Percentiles rank a stretch among this genome's conserved stretches.
Conservation (phyloP, 2,329 filamentous ascomycete species). For the Pezicula neosporulosa region DNA sequence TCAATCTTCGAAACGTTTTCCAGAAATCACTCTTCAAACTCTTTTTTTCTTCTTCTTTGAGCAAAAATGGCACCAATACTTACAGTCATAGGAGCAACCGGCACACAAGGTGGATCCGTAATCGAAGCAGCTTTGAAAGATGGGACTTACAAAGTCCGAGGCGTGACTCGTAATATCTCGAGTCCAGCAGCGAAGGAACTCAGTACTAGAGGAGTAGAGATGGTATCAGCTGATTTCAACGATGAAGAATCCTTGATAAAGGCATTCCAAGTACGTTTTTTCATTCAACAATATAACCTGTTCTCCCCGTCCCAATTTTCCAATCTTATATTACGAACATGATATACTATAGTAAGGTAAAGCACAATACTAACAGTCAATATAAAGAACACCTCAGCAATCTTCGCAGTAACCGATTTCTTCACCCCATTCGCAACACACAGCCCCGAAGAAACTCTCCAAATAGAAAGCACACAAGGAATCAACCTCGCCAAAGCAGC, state of each 20-base stretch:
- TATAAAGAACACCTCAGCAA: no score
- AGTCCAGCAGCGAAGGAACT: constrained; percentile 38
- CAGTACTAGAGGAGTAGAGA: constrained; percentile 34
- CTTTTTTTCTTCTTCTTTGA: background rate
- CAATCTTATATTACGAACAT: background rate
- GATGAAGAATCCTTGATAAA: constrained; percentile 32
- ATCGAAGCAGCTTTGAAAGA: constrained; percentile 37
- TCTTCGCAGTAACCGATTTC: constrained; percentile 54
- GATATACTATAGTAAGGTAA: background rate
- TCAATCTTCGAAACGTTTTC: background rate
- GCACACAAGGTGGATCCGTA: constrained; percentile 45
- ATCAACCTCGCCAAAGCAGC: constrained; percentile 41
- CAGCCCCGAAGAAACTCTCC: constrained; percentile 29
- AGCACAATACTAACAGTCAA: no score
- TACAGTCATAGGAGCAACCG: constrained; percentile 41
- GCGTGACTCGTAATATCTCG: constrained; percentile 38
- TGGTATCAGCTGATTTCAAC: constrained; percentile 37
- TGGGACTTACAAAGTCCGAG: constrained; percentile 38
- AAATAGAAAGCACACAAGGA: constrained; percentile 37
- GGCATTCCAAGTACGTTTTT: constrained; percentile 33
- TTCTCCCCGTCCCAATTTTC: background rate
- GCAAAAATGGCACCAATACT: constrained; percentile 33
- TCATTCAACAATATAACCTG: no score
- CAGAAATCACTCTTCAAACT: background rate
- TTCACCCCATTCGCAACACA: constrained; percentile 43